These are phyloP conservation scores for Penstemon newberryi DNA, from an alignment of 257 asterid genomes.

Conservation along the genomic window DNA sequence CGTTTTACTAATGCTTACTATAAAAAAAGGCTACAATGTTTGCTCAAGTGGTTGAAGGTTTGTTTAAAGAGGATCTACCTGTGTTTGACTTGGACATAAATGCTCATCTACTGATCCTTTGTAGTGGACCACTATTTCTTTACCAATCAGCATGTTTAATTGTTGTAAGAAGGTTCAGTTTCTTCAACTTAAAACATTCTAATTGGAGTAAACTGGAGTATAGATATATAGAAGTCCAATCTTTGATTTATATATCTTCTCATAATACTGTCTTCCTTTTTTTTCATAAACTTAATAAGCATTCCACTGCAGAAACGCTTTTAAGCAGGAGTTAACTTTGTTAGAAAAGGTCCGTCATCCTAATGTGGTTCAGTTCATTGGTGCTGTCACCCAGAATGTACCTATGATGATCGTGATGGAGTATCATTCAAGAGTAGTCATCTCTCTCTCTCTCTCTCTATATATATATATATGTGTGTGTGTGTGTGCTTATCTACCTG, in stretches of 20 bases:
- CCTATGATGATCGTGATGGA: constrained; percentile 98
- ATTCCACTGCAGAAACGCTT: constrained; percentile 65
- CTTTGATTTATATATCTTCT: constrained; percentile 2
- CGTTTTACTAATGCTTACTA: background rate
- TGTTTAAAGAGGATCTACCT: background rate
- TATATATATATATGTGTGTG: background rate
- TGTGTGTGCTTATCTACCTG: background rate
- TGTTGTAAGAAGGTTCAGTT: background rate
- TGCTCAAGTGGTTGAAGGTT: constrained; percentile 4
- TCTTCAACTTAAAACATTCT: constrained; percentile 3
- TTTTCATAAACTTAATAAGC: constrained; percentile 17
- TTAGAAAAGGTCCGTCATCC: constrained; percentile 98
- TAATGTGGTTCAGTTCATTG: constrained; percentile 93
- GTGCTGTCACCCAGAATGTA: constrained; percentile 93
- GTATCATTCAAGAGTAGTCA: constrained; percentile 71
- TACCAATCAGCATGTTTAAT: constrained; percentile 11
- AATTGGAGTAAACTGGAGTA: constrained; percentile 2
- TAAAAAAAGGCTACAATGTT: background rate
- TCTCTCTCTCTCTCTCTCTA: constrained; percentile 30
- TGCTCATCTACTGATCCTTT: constrained; percentile 13
- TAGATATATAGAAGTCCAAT: constrained; percentile 8
- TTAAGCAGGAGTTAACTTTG: constrained; percentile 79
- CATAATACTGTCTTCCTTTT: background rate
- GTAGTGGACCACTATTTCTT: constrained; percentile 7
- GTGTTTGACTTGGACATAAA: background rate